phyloP scores from a whole-genome alignment of 139 green algal species.

The Micractinium conductrix region DNA sequence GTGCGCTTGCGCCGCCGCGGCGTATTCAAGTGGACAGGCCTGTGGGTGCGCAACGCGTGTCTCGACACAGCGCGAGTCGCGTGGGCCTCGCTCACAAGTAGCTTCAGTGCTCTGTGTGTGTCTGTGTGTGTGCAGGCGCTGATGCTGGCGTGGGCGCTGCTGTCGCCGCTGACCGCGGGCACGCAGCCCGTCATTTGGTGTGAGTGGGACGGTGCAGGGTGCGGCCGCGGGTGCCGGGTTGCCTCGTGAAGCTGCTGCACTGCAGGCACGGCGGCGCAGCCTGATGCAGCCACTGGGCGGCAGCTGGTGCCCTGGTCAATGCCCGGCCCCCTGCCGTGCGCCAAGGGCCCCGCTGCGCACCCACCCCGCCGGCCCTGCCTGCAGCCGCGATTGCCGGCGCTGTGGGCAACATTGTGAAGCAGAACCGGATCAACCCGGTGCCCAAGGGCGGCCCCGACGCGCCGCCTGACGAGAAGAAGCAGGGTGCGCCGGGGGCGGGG shows the following conservation, averaged over 20 bases:
- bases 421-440: constrained; percentile 58
- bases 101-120: too few relatives aligned
- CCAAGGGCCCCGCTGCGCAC: too few relatives aligned
- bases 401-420: constrained; percentile 56
- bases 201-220: neutral
- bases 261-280: neutral
- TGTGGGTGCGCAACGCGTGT: too few relatives aligned
- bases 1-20: too few relatives aligned
- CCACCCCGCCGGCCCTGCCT: neutral
- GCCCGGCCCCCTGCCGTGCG: too few relatives aligned
- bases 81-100: too few relatives aligned
- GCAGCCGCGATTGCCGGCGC: constrained; percentile 52
- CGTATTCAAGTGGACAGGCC: too few relatives aligned
- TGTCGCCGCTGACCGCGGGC: constrained; percentile 46
- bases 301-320: too few relatives aligned
- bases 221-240: too few relatives aligned
- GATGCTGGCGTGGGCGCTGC: constrained; percentile 52
- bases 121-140: too few relatives aligned
- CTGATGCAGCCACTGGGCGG: neutral
- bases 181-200: constrained; percentile 59
- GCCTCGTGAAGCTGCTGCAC: neutral
- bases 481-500: constrained; percentile 34
- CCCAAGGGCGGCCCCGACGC: constrained; percentile 27
- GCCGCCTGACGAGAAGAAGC: constrained; percentile 50
- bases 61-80: too few relatives aligned